phyloP scores from a whole-genome alignment of 2,329 filamentous ascomycete genomes.

The Lasiodiplodia sp. region DNA sequence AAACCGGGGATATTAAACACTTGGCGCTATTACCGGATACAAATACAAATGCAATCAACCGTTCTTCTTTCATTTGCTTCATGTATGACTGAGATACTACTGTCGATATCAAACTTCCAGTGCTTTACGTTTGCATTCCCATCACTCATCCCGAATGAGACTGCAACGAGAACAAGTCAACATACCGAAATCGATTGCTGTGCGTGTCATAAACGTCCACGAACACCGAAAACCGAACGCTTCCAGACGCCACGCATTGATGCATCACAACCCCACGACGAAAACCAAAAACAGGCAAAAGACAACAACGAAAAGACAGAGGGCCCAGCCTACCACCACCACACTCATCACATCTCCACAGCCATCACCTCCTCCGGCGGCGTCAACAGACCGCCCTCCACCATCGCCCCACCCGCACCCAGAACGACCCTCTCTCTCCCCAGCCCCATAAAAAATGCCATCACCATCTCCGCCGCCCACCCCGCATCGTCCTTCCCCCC shows the following conservation, averaged over 20 bases:
- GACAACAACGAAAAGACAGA: not conserved
- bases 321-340: not conserved
- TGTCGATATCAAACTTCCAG: not conserved
- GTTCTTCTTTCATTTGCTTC: not conserved
- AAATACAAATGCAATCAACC: not conserved
- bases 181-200: no score
- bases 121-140: no score
- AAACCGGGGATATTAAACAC: not conserved
- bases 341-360: conserved; percentile 30
- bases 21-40: not conserved
- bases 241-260: not conserved
- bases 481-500: conserved; percentile 44
- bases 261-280: not conserved
- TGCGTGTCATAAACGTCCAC: not conserved
- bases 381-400: conserved; percentile 45
- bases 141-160: not conserved
- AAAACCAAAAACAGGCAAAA: not conserved
- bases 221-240: not conserved
- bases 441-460: conserved; percentile 48
- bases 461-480: conserved; percentile 42
- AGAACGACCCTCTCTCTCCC: conserved; percentile 56
- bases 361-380: conserved; percentile 43
- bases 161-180: not conserved
- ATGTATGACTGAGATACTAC: not conserved
- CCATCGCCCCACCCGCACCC: conserved; percentile 56